phyloP scores from a whole-genome alignment of 768 basidiomycete genomes.

The Macrolepiota fuliginosa region DNA sequence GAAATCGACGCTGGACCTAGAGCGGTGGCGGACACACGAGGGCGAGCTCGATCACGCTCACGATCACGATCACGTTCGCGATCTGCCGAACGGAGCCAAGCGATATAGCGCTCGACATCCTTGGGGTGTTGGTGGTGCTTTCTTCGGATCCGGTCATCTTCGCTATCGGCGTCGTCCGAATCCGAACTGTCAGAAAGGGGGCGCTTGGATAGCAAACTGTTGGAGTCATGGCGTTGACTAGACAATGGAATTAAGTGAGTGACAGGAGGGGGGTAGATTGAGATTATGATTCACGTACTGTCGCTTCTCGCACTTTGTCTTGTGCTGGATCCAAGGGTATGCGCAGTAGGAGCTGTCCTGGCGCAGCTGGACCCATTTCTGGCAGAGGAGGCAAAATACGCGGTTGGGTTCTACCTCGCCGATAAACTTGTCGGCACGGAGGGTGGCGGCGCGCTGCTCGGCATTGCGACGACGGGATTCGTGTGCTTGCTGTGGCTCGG shows the following conservation, averaged over 20 bases:
- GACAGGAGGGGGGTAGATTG: neutral
- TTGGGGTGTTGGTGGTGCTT: neutral
- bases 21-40: neutral
- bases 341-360: conserved; percentile 80
- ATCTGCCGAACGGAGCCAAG: conserved; percentile 1
- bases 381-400: conserved; percentile 72
- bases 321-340: conserved; percentile 80
- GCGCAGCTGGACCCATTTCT: conserved; percentile 81
- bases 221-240: conserved; percentile 50
- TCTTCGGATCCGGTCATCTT: conserved; percentile 22
- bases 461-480: conserved; percentile 75
- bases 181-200: conserved; percentile 15
- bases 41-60: neutral
- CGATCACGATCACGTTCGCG: no score
- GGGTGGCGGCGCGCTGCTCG: conserved; percentile 72
- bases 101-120: conserved; percentile 17
- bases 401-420: conserved; percentile 70
- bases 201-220: neutral
- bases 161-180: conserved; percentile 28
- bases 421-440: conserved; percentile 64
- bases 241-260: conserved; percentile 32
- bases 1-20: neutral
- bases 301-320: conserved; percentile 70
- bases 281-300: conserved; percentile 43
- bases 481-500: conserved; percentile 26